phyloP scores from a whole-genome alignment of 768 basidiomycete species.

The Lentinus brumalis region DNA sequence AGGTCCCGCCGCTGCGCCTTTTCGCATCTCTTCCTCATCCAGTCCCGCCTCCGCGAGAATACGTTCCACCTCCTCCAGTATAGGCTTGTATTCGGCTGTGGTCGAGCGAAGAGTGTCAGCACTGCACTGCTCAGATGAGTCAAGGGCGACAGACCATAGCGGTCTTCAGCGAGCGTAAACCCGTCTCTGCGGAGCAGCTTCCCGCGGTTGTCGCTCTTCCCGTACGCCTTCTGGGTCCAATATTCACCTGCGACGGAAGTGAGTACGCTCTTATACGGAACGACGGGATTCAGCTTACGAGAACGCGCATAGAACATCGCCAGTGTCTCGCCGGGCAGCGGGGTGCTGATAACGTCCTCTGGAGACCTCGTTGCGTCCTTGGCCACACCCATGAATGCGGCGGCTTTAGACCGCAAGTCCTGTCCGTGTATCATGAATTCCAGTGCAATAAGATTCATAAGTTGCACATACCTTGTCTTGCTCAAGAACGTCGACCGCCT shows the following conservation, averaged over 20 bases:
- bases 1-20: constrained; percentile 48
- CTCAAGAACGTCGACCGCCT: constrained; percentile 29
- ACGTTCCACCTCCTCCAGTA: constrained; percentile 78
- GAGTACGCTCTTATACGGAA: not conserved
- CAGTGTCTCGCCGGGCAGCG: constrained; percentile 81
- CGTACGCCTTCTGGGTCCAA: constrained; percentile 76
- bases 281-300: constrained; percentile 45
- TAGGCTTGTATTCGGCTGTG: constrained; percentile 77
- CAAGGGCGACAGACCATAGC: constrained; percentile 58
- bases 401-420: constrained; percentile 45
- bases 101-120: not conserved
- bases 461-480: constrained; percentile 20
- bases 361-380: constrained; percentile 58
- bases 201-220: constrained; percentile 62
- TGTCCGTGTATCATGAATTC: constrained; percentile 25
- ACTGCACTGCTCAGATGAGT: not conserved
- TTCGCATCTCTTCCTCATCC: constrained; percentile 79
- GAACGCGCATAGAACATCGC: constrained; percentile 83
- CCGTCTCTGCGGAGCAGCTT: constrained; percentile 79
- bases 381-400: constrained; percentile 64
- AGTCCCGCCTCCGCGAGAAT: constrained; percentile 83
- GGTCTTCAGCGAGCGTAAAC: constrained; percentile 72
- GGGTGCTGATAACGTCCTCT: constrained; percentile 78
- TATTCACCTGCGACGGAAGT: constrained; percentile 55
- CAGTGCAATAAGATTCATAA: not conserved